These are phyloP conservation scores for Isabelozyma rhagii DNA, from an alignment of 805 yeast species.

Conservation along the genomic window DNA sequence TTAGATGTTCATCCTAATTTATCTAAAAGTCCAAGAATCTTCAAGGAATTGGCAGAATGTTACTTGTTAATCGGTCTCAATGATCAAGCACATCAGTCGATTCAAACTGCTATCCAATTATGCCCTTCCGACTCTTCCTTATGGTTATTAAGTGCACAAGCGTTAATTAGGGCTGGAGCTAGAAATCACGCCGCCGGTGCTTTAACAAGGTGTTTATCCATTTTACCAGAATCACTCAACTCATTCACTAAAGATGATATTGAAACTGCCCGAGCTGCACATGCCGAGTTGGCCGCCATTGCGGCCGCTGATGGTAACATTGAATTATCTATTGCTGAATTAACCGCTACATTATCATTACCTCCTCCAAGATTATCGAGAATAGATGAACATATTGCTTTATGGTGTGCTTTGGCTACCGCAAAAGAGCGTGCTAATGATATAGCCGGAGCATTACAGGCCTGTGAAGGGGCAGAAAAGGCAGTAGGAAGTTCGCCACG, in stretches of 20 bases:
- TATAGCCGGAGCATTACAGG: slow-evolving; percentile 45
- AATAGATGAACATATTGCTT: slow-evolving; percentile 44
- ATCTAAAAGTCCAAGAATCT: slow-evolving; percentile 35
- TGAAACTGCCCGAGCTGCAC: slow-evolving; percentile 50
- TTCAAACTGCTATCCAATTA: slow-evolving; percentile 40
- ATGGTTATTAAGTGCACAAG: slow-evolving; percentile 49
- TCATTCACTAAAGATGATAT: slow-evolving; percentile 30
- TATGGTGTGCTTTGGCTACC: slow-evolving; percentile 54
- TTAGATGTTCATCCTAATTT: slow-evolving; percentile 36
- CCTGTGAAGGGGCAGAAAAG: slow-evolving; percentile 46
- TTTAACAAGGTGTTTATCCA: slow-evolving; percentile 41
- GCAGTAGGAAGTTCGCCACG: slow-evolving; percentile 45
- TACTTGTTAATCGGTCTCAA: slow-evolving; percentile 44
- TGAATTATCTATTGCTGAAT: slow-evolving; percentile 48
- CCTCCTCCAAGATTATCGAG: slow-evolving; percentile 47
- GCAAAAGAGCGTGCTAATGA: slow-evolving; percentile 52
- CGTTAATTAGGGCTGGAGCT: slow-evolving; percentile 42
- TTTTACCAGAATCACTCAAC: slow-evolving; percentile 32
- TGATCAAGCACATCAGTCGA: slow-evolving; percentile 51
- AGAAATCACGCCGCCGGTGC: slow-evolving; percentile 46
- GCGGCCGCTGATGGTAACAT: slow-evolving; percentile 49
- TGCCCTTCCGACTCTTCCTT: slow-evolving; percentile 41
- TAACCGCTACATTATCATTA: slow-evolving; percentile 47
- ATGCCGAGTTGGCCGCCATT: slow-evolving; percentile 55
- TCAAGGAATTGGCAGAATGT: slow-evolving; percentile 52